Evolutionary conservation across 2,329 filamentous ascomycete species (phyloP).

Genomic region (Colletotrichum camelliae): DNA sequence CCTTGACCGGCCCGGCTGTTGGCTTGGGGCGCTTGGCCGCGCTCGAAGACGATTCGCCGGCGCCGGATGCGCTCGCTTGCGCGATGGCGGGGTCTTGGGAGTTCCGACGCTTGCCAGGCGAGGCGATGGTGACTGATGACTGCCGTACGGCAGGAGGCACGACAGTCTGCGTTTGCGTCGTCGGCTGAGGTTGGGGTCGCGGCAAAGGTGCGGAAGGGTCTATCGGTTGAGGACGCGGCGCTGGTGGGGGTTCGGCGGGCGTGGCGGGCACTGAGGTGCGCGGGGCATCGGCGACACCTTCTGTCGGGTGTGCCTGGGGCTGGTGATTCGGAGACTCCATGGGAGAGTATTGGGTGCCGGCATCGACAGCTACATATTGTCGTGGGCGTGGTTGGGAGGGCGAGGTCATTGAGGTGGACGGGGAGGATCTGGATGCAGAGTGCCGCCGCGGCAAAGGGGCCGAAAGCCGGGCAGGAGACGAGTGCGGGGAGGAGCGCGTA

Average conservation of each 20-base stretch:
- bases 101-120: conserved; percentile 49
- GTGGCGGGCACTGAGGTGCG: conserved; percentile 27
- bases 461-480: conserved; percentile 45
- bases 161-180: conserved; percentile 5
- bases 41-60: conserved; percentile 27
- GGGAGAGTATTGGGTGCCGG: conserved; percentile 53
- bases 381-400: conserved; percentile 32
- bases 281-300: conserved; percentile 28
- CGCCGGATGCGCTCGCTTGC: conserved; percentile 20
- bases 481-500: conserved; percentile 45
- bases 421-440: conserved; percentile 35
- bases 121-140: conserved; percentile 27
- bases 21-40: conserved; percentile 60
- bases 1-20: conserved; percentile 56
- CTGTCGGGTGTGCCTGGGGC: neutral
- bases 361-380: conserved; percentile 53
- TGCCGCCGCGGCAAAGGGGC: conserved; percentile 45
- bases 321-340: conserved; percentile 41
- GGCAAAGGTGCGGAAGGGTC: conserved; percentile 12
- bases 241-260: conserved; percentile 26
- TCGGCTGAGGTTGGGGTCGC: conserved; percentile 13
- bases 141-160: conserved; percentile 3
- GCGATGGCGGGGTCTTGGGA: conserved; percentile 40
- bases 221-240: conserved; percentile 22
- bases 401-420: conserved; percentile 35